Conservation (phyloP, 805 yeast species). For the Teunomyces atbi region DNA sequence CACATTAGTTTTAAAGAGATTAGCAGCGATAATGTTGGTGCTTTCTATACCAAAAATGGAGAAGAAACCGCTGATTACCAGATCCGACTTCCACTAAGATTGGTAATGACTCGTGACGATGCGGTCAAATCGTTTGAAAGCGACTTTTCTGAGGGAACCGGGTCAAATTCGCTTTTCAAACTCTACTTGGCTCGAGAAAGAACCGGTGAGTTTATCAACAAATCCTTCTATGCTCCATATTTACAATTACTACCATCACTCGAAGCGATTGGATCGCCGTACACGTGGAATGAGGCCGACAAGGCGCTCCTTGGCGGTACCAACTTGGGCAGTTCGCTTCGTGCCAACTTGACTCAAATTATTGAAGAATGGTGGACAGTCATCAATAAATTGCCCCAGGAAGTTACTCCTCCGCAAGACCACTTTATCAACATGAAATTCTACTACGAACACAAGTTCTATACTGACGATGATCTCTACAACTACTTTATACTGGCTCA, state of each 20-base stretch:
- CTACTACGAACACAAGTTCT: slow-evolving; percentile 42
- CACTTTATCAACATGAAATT: slow-evolving; percentile 43
- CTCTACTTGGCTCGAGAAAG: slow-evolving; percentile 34
- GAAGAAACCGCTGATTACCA: slow-evolving; percentile 6
- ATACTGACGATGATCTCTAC: slow-evolving; percentile 35
- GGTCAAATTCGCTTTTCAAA: slow-evolving; percentile 33
- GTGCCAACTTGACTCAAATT: slow-evolving; percentile 42
- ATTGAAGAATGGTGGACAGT: slow-evolving; percentile 62
- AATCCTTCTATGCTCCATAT: slow-evolving; percentile 29
- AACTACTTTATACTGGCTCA: slow-evolving; percentile 21
- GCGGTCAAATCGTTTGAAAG: slow-evolving; percentile 10
- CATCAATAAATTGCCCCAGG: slow-evolving; percentile 30
- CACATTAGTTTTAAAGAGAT: slow-evolving; percentile 22
- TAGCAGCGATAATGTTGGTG: slow-evolving; percentile 25
- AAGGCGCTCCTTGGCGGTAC: slow-evolving; percentile 59
- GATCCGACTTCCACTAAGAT: slow-evolving; percentile 8
- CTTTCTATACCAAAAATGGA: slow-evolving; percentile 10
- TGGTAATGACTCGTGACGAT: slow-evolving; percentile 8
- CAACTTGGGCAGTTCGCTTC: slow-evolving; percentile 58
- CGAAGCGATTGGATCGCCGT: slow-evolving; percentile 55
- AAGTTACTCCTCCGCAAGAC: slow-evolving; percentile 26
- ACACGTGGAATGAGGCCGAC: slow-evolving; percentile 59
- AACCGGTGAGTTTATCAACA: slow-evolving; percentile 7
- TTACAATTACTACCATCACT: slow-evolving; percentile 35
- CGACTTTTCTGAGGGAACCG: slow-evolving; percentile 13